Percentiles rank a stretch among this genome's conserved stretches.
phyloP scores from a whole-genome alignment of 345 rosid species.

The Kandelia obovata region DNA sequence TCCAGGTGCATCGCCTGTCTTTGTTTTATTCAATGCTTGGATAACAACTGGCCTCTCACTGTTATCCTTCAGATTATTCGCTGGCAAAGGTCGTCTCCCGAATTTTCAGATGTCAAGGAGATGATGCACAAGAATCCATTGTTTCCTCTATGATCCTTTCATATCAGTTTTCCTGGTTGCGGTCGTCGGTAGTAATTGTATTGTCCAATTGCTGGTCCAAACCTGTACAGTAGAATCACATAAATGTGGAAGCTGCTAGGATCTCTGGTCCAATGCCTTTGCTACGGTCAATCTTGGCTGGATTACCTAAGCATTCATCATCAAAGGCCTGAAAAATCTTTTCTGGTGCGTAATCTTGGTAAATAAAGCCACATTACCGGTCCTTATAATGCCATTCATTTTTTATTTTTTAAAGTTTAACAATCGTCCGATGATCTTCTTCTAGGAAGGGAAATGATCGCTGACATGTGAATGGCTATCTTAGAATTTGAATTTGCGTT shows the following conservation, averaged over 20 bases:
- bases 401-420: too few species aligned
- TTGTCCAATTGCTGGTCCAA: too few species aligned
- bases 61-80: neutral
- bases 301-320: too few species aligned
- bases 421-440: neutral
- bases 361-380: too few species aligned
- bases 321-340: too few species aligned
- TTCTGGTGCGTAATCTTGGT: too few species aligned
- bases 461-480: neutral
- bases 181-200: neutral
- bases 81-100: neutral
- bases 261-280: too few species aligned
- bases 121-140: neutral
- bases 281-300: too few species aligned
- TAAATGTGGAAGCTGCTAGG: too few species aligned
- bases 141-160: neutral
- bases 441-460: neutral
- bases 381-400: too few species aligned
- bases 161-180: neutral
- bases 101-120: neutral
- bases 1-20: neutral
- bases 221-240: too few species aligned
- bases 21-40: neutral
- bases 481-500: neutral
- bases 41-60: neutral